phyloP scores from a whole-genome alignment of 768 basidiomycete genomes.

The Rhodotorula paludigena region DNA sequence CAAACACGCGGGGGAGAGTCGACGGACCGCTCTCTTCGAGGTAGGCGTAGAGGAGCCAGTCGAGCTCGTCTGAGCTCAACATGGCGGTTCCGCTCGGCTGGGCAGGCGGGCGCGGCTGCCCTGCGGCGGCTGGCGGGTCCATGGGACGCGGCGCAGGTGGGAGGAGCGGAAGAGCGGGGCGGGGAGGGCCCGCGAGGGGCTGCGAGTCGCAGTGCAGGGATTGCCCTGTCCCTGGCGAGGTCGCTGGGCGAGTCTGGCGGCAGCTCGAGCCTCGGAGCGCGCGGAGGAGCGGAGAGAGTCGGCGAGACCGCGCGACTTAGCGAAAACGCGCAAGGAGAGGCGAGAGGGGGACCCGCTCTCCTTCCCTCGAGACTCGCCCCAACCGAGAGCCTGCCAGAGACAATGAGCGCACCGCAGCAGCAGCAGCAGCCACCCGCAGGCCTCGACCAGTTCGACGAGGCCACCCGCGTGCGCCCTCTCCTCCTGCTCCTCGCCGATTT shows the following conservation, averaged over 20 bases:
- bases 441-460: slow-evolving; percentile 28
- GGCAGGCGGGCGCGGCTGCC: neutral
- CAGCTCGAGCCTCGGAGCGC: too few species aligned
- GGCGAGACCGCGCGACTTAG: too few species aligned
- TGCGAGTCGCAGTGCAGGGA: neutral
- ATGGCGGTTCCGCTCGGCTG: neutral
- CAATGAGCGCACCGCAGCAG: slow-evolving; percentile 16
- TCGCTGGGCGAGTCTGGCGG: too few species aligned
- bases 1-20: neutral
- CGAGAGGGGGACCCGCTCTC: too few species aligned
- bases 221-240: too few species aligned
- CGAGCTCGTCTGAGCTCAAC: slow-evolving; percentile 38
- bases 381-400: too few species aligned
- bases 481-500: neutral
- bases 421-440: slow-evolving; percentile 7
- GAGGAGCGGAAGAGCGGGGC: neutral
- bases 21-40: slow-evolving; percentile 28
- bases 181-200: neutral
- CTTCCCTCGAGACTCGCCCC: too few species aligned
- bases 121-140: too few species aligned
- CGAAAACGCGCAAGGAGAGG: neutral
- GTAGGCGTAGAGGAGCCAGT: slow-evolving; percentile 42
- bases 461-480: slow-evolving; percentile 4
- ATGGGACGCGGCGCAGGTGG: neutral
- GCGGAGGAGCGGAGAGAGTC: too few species aligned